Evolutionary conservation across 345 rosid genomes (phyloP), one percentile per base, ranked within the genome.

Genomic region (Diplotaxis tenuifolia): DNA sequence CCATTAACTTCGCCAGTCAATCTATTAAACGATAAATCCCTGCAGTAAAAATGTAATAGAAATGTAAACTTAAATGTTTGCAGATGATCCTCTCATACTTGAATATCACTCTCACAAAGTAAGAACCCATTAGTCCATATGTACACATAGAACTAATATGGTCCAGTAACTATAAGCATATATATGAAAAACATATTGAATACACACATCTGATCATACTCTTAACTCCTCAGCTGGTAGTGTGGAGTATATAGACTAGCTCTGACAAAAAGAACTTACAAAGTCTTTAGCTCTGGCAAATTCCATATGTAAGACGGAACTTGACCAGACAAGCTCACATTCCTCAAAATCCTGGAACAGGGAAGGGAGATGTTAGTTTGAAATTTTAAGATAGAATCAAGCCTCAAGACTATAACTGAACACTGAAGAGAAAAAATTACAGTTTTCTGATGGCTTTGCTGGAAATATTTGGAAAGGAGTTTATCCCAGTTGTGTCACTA

Each of bases 381-480:
- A 65, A 2, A 32, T 9, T 4, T 3, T 57, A 25, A 29, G 7
- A 66, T 16, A 47, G 7, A 49, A 60, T 15, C 27, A 63, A 32
- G 9, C 4, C 40, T 3, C 25, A 50, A 50, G 55, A 52, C 7
- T 7, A 53, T 11, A 53, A 53, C 6, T 20, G 58, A 53, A 20
- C n/a, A 53, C 7, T 9, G 50, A 45, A 20, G 57, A 20, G 57
- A 7, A 28, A 45, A 45, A 19, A 28, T 2, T 68, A 75, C 79
- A 75, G 25, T 15, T 12, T 5, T 34, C 10, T 60, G 21, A 68
- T 23, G 57, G 58, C 69, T 11, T 78, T 65, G 81, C 76, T 83
- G 10, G 72, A 65, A 18, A 86, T 42, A 25, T 16, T 29, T 0
- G 89, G 89, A 74, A 87, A 84, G 28, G 76, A 32, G 29, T 63